phyloP scores from a whole-genome alignment of 2,329 filamentous ascomycete genomes.

The Colletotrichum musicola region DNA sequence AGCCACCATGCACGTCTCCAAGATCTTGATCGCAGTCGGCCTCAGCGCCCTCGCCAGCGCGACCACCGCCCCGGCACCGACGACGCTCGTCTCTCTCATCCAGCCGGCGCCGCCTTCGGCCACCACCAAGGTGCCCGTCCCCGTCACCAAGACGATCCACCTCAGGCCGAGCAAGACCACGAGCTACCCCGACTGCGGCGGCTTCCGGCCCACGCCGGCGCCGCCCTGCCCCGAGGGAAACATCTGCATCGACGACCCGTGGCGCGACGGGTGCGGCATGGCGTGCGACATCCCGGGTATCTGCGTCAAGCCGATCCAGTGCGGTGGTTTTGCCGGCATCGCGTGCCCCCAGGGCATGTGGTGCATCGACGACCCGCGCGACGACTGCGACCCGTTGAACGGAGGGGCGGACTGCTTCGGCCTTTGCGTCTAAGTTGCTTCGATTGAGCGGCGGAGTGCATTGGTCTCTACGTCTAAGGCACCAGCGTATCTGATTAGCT shows the following conservation, averaged over 20 bases:
- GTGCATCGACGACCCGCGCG: constrained; percentile 48
- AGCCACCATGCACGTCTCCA: background rate
- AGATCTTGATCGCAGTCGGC: background rate
- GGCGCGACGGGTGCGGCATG: constrained; percentile 48
- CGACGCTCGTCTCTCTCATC: background rate
- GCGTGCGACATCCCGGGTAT: constrained; percentile 52
- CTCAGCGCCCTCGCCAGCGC: background rate
- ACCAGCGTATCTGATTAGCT: too few relatives aligned
- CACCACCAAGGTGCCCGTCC: constrained; percentile 2
- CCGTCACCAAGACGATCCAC: constrained; percentile 11
- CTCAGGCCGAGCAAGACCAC: constrained; percentile 19
- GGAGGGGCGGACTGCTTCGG: constrained; percentile 49
- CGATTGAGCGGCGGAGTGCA: too few relatives aligned
- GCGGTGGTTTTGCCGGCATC: constrained; percentile 45
- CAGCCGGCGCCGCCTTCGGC: background rate
- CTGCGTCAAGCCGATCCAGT: constrained; percentile 43
- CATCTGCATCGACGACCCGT: constrained; percentile 51
- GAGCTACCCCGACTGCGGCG: constrained; percentile 50
- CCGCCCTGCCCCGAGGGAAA: constrained; percentile 43
- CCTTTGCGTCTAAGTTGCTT: constrained; percentile 46
- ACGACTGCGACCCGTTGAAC: constrained; percentile 45
- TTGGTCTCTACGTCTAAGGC: too few relatives aligned
- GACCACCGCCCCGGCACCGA: background rate
- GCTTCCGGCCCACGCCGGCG: constrained; percentile 43
- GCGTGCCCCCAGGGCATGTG: constrained; percentile 43